Evolutionary conservation across 2,329 filamentous ascomycete genomes (phyloP).

Genomic region (Trichoderma afroharzianum): DNA sequence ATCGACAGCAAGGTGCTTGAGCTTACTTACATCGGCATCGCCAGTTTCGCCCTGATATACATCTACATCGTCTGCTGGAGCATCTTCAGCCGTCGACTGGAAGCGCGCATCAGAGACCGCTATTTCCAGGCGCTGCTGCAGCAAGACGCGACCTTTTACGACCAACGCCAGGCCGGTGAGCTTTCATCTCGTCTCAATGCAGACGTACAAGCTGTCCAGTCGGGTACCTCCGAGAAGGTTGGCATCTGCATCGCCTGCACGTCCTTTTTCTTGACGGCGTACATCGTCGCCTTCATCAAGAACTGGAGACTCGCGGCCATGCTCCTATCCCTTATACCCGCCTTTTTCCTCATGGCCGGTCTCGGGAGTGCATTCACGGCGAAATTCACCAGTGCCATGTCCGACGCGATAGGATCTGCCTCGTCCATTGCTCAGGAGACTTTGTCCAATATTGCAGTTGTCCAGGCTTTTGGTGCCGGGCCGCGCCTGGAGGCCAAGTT

Average conservation of each 20-base stretch:
- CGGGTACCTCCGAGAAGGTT: conserved; percentile 68
- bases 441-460: conserved; percentile 56
- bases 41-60: conserved; percentile 62
- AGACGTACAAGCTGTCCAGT: conserved; percentile 64
- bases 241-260: conserved; percentile 59
- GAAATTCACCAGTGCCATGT: conserved; percentile 49
- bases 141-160: conserved; percentile 63
- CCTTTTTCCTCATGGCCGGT: conserved; percentile 57
- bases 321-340: conserved; percentile 59
- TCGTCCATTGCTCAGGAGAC: conserved; percentile 61
- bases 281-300: conserved; percentile 64
- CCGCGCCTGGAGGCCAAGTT: conserved; percentile 58
- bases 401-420: conserved; percentile 52
- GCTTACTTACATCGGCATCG: conserved; percentile 62
- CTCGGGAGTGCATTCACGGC: conserved; percentile 52
- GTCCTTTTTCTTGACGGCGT: conserved; percentile 65
- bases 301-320: conserved; percentile 60
- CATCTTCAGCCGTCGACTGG: conserved; percentile 59
- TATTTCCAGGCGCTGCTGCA: conserved; percentile 57
- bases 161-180: conserved; percentile 59
- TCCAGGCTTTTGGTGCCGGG: conserved; percentile 61
- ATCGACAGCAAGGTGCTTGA: conserved; percentile 58
- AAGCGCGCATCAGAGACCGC: conserved; percentile 57
- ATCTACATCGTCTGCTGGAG: conserved; percentile 61
- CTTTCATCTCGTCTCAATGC: conserved; percentile 60